These are phyloP conservation scores for Melampsora larici-populina DNA, from an alignment of 1,284 basidiomycete species.

Conservation along the genomic window DNA sequence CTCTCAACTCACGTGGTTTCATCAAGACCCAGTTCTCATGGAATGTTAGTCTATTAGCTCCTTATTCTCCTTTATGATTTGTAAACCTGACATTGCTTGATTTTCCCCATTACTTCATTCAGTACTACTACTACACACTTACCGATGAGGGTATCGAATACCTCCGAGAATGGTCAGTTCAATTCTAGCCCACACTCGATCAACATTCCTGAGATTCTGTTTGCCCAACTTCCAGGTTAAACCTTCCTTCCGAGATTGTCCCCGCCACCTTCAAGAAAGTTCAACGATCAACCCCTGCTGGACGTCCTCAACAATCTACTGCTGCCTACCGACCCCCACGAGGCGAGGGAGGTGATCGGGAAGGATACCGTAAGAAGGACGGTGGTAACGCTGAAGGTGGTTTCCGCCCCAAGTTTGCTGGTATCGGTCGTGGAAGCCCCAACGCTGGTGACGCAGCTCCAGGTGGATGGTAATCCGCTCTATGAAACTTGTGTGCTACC, in stretches of 20 bases:
- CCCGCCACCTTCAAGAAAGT: constrained; percentile 88
- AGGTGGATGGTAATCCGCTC: constrained; percentile 14
- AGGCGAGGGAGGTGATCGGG: constrained; percentile 65
- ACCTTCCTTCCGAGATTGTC: constrained; percentile 63
- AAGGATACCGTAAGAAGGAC: constrained; percentile 71
- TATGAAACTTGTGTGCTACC: background rate
- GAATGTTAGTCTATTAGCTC: constrained; percentile 44
- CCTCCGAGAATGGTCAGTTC: constrained; percentile 81
- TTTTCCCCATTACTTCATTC: constrained; percentile 50
- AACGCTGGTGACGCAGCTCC: constrained; percentile 20
- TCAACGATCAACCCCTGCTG: constrained; percentile 56
- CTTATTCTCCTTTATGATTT: constrained; percentile 54
- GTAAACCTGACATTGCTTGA: constrained; percentile 61
- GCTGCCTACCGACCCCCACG: constrained; percentile 76
- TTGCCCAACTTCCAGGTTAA: background rate
- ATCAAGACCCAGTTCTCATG: constrained; percentile 83
- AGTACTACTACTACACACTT: constrained; percentile 68
- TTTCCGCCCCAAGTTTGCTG: constrained; percentile 38
- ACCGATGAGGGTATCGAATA: constrained; percentile 92
- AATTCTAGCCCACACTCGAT: constrained; percentile 67
- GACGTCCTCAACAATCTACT: constrained; percentile 64
- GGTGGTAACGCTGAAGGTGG: constrained; percentile 50
- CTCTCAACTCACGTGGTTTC: constrained; percentile 87
- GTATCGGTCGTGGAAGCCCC: constrained; percentile 31
- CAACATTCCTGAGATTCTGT: background rate